A percentile compares a stretch with the other conserved stretches of the same genome.
Conservation (phyloP, 495 filamentous ascomycete genomes). For the Aspergillus incahuasiensis region DNA sequence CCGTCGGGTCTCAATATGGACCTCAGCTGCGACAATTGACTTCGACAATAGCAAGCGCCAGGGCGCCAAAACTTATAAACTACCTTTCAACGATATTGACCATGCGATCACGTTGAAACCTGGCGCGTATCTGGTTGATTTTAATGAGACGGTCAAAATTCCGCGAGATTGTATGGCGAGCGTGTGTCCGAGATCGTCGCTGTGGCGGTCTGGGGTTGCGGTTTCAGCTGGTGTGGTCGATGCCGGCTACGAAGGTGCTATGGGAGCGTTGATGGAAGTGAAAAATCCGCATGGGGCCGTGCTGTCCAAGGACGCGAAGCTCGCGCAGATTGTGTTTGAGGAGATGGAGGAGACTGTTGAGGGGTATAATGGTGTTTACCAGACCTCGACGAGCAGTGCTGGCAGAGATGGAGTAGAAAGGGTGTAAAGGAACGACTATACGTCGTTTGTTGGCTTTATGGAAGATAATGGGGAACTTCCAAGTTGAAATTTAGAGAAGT, state of each 20-base stretch:
- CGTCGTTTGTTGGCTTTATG: too few species aligned
- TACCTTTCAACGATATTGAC: slow-evolving; percentile 19
- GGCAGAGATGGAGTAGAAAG: slow-evolving; percentile 20
- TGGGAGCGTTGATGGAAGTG: slow-evolving; percentile 42
- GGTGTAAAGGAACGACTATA: neutral
- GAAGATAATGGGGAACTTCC: too few species aligned
- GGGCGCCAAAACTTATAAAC: slow-evolving; percentile 20
- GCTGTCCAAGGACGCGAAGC: slow-evolving; percentile 30
- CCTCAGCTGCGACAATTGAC: slow-evolving; percentile 38
- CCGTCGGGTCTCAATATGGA: slow-evolving; percentile 29
- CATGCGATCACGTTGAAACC: slow-evolving; percentile 20
- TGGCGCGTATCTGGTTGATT: slow-evolving; percentile 42
- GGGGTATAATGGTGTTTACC: slow-evolving; percentile 42
- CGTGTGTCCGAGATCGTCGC: slow-evolving; percentile 34
- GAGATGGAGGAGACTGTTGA: slow-evolving; percentile 30
- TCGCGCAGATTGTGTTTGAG: slow-evolving; percentile 43
- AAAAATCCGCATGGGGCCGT: slow-evolving; percentile 34
- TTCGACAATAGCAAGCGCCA: slow-evolving; percentile 39
- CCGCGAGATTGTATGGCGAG: slow-evolving; percentile 38
- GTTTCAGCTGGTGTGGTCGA: slow-evolving; percentile 43
- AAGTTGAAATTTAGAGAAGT: too few species aligned
- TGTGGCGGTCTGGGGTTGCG: slow-evolving; percentile 36
- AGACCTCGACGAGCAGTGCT: slow-evolving; percentile 24
- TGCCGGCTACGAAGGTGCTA: slow-evolving; percentile 42
- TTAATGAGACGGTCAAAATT: slow-evolving; percentile 41